Evolutionary conservation across 176 grass and related monocot species (phyloP), one percentile per base, ranked within the genome.

Genomic region (Bolboschoenus planiculmis): DNA sequence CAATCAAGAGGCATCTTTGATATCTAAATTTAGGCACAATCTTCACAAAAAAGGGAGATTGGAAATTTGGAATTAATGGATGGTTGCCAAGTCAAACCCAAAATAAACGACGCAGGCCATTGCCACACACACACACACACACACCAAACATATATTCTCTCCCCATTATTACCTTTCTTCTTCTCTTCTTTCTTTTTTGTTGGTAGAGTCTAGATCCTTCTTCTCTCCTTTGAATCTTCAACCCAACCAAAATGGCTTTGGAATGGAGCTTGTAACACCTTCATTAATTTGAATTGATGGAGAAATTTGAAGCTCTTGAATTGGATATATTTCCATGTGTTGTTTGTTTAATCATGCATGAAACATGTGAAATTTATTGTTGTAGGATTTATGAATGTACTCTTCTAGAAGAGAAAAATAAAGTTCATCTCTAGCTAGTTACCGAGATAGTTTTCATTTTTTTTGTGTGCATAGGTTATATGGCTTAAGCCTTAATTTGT

Each of bases 81-180:
- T 29, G 40, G 40, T 76, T 24, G 44, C 14, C 13, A 51, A 33
- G 26, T 76, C 72, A 76, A 76, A 76, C 24, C 27, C 72, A 51
- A 76, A 76, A 30, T 76, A 76, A 24, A 13, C 42, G 23, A 27
- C 5, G 42, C n/a, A n/a, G n/a, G n/a, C 71, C 66, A 71, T 21
- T 61, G 58, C 10, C 16, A 67, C 43, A 75, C 42, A 74, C 21
- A n/a, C n/a, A n/a, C n/a, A n/a, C n/a, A n/a, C n/a, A n/a, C n/a
- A 74, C 44, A 75, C 30, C 70, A 30, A 75, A 75, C 71, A 75
- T 50, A 75, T 31, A 75, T 75, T 75, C 71, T 50, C 43, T 75
- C 71, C 5, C n/a, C 71, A 73, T 73, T 46, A 50, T 11, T 29
- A 29, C 7, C 24, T 60, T 11, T 9, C 9, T 1, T 4, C 1